Percentiles rank a stretch among this genome's conserved stretches.
These are phyloP conservation scores for Auriculariales sp. DNA, from an alignment of 768 basidiomycete species.

Conservation along the genomic window DNA sequence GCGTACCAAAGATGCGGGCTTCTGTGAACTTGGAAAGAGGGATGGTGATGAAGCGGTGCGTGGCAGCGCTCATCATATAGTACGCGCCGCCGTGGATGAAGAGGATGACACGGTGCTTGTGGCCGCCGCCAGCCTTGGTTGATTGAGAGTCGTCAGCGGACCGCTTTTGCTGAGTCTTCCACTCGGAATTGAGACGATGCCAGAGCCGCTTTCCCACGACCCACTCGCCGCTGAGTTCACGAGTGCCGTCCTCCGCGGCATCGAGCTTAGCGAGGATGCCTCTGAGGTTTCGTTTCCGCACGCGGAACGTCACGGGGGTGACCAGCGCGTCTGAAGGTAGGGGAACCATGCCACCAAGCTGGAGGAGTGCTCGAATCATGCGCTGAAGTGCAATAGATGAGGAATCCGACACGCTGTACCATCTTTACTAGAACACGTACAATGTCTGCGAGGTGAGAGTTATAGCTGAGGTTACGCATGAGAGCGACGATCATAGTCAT, in stretches of 20 bases:
- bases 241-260: slow-evolving; percentile 51
- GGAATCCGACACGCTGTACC: neutral
- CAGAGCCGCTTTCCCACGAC: slow-evolving; percentile 87
- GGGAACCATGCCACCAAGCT: slow-evolving; percentile 67
- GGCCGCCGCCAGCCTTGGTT: slow-evolving; percentile 17
- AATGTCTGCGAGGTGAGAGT: slow-evolving; percentile 74
- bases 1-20: slow-evolving; percentile 70
- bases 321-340: slow-evolving; percentile 86
- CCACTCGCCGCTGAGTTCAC: slow-evolving; percentile 92
- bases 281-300: slow-evolving; percentile 52
- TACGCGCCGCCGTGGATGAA: slow-evolving; percentile 97
- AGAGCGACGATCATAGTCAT: slow-evolving; percentile 82
- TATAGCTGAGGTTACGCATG: slow-evolving; percentile 70
- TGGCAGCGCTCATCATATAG: slow-evolving; percentile 81
- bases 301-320: slow-evolving; percentile 85
- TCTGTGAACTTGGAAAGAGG: slow-evolving; percentile 80
- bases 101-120: slow-evolving; percentile 67
- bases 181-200: slow-evolving; percentile 73
- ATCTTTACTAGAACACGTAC: slow-evolving; percentile 23
- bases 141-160: slow-evolving; percentile 10
- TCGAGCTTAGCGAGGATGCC: slow-evolving; percentile 74
- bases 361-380: slow-evolving; percentile 49
- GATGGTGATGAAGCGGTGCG: slow-evolving; percentile 81
- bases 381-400: slow-evolving; percentile 15
- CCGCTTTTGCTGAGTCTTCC: slow-evolving; percentile 34